These are phyloP conservation scores for Metarhizium brunneum DNA, from an alignment of 2,329 filamentous ascomycete genomes.

Conservation along the genomic window DNA sequence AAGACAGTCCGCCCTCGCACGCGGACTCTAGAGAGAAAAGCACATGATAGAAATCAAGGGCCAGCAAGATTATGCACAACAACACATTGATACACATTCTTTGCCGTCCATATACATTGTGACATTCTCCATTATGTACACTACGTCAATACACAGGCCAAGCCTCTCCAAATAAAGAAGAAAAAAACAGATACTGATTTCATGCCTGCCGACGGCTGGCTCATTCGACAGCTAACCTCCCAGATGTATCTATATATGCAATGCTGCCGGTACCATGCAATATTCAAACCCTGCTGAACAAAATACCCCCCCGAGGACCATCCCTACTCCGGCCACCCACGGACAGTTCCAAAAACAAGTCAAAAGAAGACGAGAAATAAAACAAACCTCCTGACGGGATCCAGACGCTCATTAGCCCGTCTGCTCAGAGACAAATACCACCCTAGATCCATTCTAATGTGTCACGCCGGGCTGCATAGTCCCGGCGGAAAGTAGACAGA, in stretches of 20 bases:
- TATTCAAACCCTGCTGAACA: not conserved
- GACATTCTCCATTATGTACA: not conserved
- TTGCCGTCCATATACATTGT: not conserved
- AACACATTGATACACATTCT: not conserved
- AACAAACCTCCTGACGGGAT: no score
- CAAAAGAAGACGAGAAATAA: not conserved
- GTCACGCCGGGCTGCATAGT: not conserved
- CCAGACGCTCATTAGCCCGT: not conserved
- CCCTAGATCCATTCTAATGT: conserved; percentile 3
- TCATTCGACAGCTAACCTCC: conserved; percentile 3
- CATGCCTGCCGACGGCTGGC: not conserved
- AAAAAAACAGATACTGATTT: not conserved
- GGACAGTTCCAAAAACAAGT: not conserved
- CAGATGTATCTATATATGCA: conserved; percentile 3
- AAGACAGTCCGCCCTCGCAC: no score
- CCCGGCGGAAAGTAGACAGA: not conserved
- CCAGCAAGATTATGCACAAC: no score
- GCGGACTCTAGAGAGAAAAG: no score
- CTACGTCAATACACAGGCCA: not conserved
- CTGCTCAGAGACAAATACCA: not conserved
- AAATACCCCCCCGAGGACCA: not conserved
- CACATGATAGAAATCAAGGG: no score
- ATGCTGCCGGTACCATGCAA: conserved; percentile 4
- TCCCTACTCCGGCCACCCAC: not conserved
- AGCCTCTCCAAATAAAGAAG: not conserved